These are phyloP conservation scores for Verticillium dahliae DNA, from an alignment of 2,329 filamentous ascomycete genomes.

Conservation along the genomic window DNA sequence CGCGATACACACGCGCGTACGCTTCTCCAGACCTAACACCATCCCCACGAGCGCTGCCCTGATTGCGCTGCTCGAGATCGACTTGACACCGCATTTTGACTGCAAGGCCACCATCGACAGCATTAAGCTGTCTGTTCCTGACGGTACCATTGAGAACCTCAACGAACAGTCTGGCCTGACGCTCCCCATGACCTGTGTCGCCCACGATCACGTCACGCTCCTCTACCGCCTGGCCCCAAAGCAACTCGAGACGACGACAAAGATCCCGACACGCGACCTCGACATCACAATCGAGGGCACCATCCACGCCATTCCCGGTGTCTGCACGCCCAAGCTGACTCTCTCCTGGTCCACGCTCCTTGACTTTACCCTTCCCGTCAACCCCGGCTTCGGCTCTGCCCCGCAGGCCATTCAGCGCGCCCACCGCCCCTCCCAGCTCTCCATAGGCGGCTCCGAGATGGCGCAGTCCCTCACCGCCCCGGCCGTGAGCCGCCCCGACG, in stretches of 20 bases:
- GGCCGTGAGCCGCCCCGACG: conserved; percentile 51
- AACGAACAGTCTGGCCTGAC: conserved; percentile 40
- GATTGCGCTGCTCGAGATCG: conserved; percentile 66
- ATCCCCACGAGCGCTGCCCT: conserved; percentile 53
- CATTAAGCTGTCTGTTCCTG: conserved; percentile 50
- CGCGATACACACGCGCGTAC: conserved; percentile 64
- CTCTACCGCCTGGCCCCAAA: conserved; percentile 60
- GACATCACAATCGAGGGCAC: conserved; percentile 55
- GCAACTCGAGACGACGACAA: conserved; percentile 36
- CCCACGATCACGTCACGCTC: conserved; percentile 70
- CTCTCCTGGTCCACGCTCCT: conserved; percentile 65
- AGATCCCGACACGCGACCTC: conserved; percentile 44
- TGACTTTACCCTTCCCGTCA: conserved; percentile 62
- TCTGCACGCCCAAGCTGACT: conserved; percentile 53
- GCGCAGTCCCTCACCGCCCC: conserved; percentile 51
- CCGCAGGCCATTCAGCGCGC: conserved; percentile 53
- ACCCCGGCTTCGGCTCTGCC: conserved; percentile 53
- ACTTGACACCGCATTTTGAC: conserved; percentile 64
- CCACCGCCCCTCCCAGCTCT: conserved; percentile 58
- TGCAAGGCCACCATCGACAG: conserved; percentile 37
- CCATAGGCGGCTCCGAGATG: conserved; percentile 48
- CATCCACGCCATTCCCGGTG: conserved; percentile 45
- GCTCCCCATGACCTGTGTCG: conserved; percentile 56
- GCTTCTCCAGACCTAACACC: conserved; percentile 60
- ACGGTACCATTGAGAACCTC: conserved; percentile 53